A percentile compares a stretch with the other conserved stretches of the same genome.
These are phyloP conservation scores for Colletotrichum noveboracense DNA, from an alignment of 2,329 filamentous ascomycete genomes.

Conservation along the genomic window DNA sequence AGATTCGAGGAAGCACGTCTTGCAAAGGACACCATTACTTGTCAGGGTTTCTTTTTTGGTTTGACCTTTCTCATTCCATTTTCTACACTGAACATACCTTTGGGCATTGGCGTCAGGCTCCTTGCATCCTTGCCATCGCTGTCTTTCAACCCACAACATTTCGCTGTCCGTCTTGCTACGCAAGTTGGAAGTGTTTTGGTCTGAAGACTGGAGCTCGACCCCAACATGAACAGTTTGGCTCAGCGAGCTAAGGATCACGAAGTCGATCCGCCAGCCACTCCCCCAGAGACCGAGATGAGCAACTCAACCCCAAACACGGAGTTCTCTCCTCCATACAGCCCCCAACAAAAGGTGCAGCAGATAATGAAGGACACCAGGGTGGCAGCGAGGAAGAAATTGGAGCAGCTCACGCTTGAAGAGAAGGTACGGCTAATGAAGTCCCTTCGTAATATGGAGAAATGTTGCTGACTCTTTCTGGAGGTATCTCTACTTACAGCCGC, in stretches of 20 bases:
- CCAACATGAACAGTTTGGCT: not conserved
- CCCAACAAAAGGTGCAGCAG: conserved; percentile 37
- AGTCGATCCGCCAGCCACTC: conserved; percentile 30
- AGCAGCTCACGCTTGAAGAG: conserved; percentile 59
- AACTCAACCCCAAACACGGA: conserved; percentile 56
- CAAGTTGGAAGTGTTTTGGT: not conserved
- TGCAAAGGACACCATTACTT: not conserved
- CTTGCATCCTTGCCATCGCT: not conserved
- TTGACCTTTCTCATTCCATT: not conserved
- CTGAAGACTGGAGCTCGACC: not conserved
- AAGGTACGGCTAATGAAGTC: conserved; percentile 46
- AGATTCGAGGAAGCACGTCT: not conserved
- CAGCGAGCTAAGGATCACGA: conserved; percentile 26
- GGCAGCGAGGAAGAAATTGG: conserved; percentile 54
- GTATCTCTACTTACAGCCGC: conserved; percentile 64
- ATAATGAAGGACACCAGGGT: conserved; percentile 43
- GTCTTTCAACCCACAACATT: not conserved
- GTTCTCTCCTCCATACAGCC: conserved; percentile 51
- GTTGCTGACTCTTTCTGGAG: conserved; percentile 33
- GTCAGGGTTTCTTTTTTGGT: not conserved
- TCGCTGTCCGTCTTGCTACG: not conserved
- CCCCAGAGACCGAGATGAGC: conserved; percentile 27
- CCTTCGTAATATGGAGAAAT: not conserved
- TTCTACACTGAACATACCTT: not conserved
- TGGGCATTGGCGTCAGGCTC: not conserved